phyloP scores from a whole-genome alignment of 805 yeast genomes.

The Nakazawaea holstii region DNA sequence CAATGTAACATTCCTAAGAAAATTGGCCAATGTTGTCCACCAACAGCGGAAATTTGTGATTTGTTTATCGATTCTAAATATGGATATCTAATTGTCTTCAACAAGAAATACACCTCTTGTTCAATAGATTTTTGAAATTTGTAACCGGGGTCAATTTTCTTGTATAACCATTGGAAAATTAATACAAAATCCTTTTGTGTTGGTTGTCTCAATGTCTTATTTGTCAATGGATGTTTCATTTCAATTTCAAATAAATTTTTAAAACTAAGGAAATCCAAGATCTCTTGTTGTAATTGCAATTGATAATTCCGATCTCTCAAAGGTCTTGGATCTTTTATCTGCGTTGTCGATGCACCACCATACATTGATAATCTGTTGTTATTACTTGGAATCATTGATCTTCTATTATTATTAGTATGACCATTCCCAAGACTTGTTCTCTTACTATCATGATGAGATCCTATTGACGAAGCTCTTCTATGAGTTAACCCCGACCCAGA shows the following conservation, averaged over 20 bases:
- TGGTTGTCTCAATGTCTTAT: constrained; percentile 64
- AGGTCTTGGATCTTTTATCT: constrained; percentile 62
- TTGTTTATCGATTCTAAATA: constrained; percentile 75
- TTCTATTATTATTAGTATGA: not conserved
- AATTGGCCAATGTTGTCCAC: constrained; percentile 83
- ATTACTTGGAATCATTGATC: constrained; percentile 1
- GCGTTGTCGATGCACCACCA: not conserved
- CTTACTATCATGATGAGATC: not conserved
- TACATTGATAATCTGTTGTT: constrained; percentile 7
- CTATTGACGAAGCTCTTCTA: not conserved
- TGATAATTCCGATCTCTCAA: constrained; percentile 69
- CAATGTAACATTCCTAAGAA: constrained; percentile 81
- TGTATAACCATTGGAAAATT: constrained; percentile 77
- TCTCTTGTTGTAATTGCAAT: constrained; percentile 56
- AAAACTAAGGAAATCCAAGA: constrained; percentile 52
- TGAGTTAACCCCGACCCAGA: not conserved
- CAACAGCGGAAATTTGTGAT: constrained; percentile 85
- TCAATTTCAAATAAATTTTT: constrained; percentile 68
- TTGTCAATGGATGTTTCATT: constrained; percentile 62
- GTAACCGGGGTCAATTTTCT: constrained; percentile 74
- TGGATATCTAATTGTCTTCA: constrained; percentile 70
- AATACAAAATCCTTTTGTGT: constrained; percentile 81
- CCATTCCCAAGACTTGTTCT: constrained; percentile 2
- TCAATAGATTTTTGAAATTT: constrained; percentile 65
- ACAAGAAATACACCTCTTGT: constrained; percentile 62